phyloP scores from a whole-genome alignment of 2,329 filamentous ascomycete genomes.

The Ceratocystis smalleyi region DNA sequence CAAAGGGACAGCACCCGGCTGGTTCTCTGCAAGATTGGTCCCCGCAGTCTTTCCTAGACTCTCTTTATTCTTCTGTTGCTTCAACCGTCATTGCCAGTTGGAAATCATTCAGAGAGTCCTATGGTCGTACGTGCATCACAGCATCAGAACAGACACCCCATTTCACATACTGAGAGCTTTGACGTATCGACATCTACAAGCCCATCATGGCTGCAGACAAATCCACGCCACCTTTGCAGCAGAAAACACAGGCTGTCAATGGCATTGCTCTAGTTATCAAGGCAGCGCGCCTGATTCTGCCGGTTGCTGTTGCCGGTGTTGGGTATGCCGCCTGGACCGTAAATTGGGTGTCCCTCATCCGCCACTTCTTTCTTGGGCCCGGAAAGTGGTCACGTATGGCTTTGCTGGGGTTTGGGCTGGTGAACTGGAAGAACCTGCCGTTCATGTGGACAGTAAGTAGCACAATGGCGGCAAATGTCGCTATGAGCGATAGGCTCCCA shows the following conservation, averaged over 20 bases:
- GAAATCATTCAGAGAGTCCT: background rate
- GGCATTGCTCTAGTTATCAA: conserved; percentile 21
- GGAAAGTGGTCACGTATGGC: conserved; percentile 38
- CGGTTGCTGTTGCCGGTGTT: conserved; percentile 28
- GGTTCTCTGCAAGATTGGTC: background rate
- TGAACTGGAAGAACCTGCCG: conserved; percentile 61
- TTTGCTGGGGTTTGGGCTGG: conserved; percentile 38
- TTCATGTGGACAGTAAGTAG: conserved; percentile 57
- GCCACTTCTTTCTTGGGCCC: conserved; percentile 37
- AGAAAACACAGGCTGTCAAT: conserved; percentile 15
- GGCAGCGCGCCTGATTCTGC: conserved; percentile 27
- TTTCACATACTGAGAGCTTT: background rate
- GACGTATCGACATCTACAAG: background rate
- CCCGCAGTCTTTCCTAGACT: background rate
- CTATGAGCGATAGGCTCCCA: background rate
- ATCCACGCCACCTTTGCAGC: background rate
- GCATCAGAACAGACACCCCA: too few species aligned
- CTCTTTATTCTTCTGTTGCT: background rate
- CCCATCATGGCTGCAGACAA: background rate
- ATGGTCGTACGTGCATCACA: background rate
- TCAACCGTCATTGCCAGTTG: background rate
- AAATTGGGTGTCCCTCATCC: conserved; percentile 27
- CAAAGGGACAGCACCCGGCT: background rate
- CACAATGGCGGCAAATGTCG: too few species aligned
- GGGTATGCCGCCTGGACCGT: conserved; percentile 34